Percentiles rank a stretch among this genome's conserved stretches.
Conservation (phyloP, 2,329 filamentous ascomycete genomes). For the Xylaria sp. region DNA sequence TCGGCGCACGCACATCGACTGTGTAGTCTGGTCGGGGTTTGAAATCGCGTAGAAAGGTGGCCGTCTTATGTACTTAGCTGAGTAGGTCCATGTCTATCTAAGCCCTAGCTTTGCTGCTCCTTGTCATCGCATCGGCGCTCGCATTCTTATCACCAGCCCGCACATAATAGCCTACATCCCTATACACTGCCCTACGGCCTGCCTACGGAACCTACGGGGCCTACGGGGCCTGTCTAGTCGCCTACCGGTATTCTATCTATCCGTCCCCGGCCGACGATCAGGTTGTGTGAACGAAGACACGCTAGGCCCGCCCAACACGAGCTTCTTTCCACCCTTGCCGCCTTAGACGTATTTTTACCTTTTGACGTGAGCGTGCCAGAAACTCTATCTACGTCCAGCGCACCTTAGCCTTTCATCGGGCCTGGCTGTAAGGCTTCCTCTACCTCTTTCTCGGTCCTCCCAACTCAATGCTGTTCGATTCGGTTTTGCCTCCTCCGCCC, state of each 20-base stretch:
- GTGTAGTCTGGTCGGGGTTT: constrained; percentile 13
- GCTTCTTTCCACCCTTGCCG: constrained; percentile 14
- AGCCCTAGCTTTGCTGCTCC: background rate
- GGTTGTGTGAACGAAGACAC: constrained; percentile 22
- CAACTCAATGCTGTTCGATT: constrained; percentile 51
- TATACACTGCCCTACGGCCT: background rate
- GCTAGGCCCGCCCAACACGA: constrained; percentile 19
- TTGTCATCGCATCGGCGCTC: constrained; percentile 10
- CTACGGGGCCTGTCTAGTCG: constrained; percentile 1
- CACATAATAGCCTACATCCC: constrained; percentile 5
- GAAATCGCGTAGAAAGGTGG: constrained; percentile 15
- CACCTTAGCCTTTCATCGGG: constrained; percentile 8
- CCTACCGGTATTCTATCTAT: background rate
- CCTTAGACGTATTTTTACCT: constrained; percentile 27
- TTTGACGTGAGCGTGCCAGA: constrained; percentile 23
- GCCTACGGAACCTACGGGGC: constrained; percentile 1
- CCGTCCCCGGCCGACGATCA: background rate
- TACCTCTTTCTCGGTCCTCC: constrained; percentile 18
- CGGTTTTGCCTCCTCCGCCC: constrained; percentile 56
- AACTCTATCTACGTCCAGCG: constrained; percentile 1
- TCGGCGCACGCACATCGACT: constrained; percentile 14
- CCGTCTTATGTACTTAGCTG: constrained; percentile 5
- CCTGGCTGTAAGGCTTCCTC: constrained; percentile 18
- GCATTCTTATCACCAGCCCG: constrained; percentile 9
- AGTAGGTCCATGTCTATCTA: constrained; percentile 13